These are phyloP conservation scores for Pseudohalonectria lignicola DNA, from an alignment of 2,329 filamentous ascomycete species.

Conservation along the genomic window DNA sequence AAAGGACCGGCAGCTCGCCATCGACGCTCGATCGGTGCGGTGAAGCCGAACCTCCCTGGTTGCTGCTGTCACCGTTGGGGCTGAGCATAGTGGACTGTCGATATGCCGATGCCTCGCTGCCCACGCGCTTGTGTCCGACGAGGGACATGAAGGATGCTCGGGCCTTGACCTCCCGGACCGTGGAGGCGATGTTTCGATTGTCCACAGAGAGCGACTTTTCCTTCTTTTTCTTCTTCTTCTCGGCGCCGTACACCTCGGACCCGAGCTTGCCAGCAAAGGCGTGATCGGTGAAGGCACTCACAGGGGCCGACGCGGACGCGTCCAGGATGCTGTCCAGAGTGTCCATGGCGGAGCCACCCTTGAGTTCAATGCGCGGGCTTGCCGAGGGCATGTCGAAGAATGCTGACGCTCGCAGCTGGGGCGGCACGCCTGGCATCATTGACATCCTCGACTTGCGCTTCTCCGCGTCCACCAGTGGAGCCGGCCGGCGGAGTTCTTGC, in stretches of 20 bases:
- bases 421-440: constrained; percentile 47
- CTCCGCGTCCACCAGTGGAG: constrained; percentile 16
- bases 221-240: constrained; percentile 36
- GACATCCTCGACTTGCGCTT: constrained; percentile 26
- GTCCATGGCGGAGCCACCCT: constrained; percentile 73
- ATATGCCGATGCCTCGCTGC: neutral
- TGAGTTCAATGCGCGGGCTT: constrained; percentile 41
- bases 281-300: constrained; percentile 86
- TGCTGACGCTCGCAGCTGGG: constrained; percentile 79
- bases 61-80: neutral
- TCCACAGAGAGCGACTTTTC: constrained; percentile 3
- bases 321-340: constrained; percentile 89
- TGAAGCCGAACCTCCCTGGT: neutral
- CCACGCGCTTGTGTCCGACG: constrained; percentile 16
- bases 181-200: constrained; percentile 1
- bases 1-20: constrained; percentile 7
- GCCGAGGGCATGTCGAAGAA: constrained; percentile 69
- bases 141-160: constrained; percentile 38
- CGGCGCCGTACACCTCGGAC: constrained; percentile 59
- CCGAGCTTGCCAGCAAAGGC: constrained; percentile 68
- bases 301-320: constrained; percentile 77
- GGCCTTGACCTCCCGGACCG: constrained; percentile 17
- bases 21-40: neutral
- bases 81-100: neutral
- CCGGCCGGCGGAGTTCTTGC: constrained; percentile 16